Evolutionary conservation across 129 eudicot genomes (phyloP).

Genomic region (carrot (Daucus carota)): DNA sequence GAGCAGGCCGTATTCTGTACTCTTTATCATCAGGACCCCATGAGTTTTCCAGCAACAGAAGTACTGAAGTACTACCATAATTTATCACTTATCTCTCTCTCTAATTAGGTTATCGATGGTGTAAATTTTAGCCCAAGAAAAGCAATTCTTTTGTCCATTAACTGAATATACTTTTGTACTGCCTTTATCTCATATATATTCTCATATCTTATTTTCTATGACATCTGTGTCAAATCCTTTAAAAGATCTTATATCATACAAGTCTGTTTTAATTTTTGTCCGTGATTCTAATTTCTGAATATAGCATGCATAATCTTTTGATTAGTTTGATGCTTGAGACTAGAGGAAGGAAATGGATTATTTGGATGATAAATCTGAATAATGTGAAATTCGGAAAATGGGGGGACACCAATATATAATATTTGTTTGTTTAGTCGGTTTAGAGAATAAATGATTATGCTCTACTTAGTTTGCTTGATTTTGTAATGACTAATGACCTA

Average conservation of each 20-base stretch:
- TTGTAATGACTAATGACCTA: background rate
- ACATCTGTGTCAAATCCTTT: background rate
- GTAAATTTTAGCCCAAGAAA: background rate
- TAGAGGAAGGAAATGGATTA: background rate
- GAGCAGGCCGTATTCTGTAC: background rate
- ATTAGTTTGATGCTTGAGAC: background rate
- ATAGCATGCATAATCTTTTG: background rate
- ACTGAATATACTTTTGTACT: background rate
- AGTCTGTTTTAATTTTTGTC: too few species aligned
- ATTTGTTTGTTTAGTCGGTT: background rate
- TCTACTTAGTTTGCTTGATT: background rate
- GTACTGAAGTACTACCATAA: background rate
- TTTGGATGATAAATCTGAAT: background rate
- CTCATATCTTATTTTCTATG: background rate
- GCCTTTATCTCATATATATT: background rate
- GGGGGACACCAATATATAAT: background rate
- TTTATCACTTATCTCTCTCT: constrained; percentile 2
- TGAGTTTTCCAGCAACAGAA: constrained; percentile 3
- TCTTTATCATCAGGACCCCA: background rate
- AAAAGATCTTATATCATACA: background rate
- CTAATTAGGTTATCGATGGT: background rate
- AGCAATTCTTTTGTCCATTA: background rate
- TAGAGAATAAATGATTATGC: background rate
- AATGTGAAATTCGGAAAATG: background rate
- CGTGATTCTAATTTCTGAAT: too few species aligned